Conservation (phyloP, 768 basidiomycete genomes). For the Naganishia vaughanmartiniae region DNA sequence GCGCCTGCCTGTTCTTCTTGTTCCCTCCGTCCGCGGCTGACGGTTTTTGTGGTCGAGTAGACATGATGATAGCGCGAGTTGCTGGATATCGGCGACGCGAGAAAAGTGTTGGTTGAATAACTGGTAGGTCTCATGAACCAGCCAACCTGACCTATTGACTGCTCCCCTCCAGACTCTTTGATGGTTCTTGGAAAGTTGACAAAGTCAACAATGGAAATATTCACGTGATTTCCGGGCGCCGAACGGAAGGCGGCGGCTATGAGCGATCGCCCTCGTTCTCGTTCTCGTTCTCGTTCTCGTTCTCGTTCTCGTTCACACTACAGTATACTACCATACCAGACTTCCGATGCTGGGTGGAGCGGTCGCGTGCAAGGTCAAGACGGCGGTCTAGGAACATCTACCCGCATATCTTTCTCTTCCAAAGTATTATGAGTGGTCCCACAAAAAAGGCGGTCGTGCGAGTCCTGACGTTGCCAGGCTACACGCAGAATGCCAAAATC, state of each 20-base stretch:
- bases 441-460: conserved; percentile 21
- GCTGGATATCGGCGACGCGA: neutral
- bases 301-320: too few species aligned
- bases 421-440: conserved; percentile 2
- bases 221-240: conserved; percentile 24
- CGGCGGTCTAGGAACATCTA: neutral
- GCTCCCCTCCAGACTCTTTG: neutral
- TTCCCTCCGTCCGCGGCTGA: conserved; percentile 4
- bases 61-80: neutral
- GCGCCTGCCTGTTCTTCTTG: conserved; percentile 25
- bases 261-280: neutral
- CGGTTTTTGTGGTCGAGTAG: conserved; percentile 12
- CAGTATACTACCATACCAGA: too few species aligned
- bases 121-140: neutral
- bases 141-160: neutral
- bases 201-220: conserved; percentile 24
- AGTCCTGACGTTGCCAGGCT: conserved; percentile 48
- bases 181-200: conserved; percentile 1
- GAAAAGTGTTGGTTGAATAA: neutral
- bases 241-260: neutral
- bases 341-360: too few species aligned
- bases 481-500: conserved; percentile 49
- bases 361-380: too few species aligned
- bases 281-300: too few species aligned
- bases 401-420: neutral